Evolutionary conservation across 306 rosid genomes (phyloP), one percentile per base, ranked within the genome.

Genomic region (Fragaria vesca): DNA sequence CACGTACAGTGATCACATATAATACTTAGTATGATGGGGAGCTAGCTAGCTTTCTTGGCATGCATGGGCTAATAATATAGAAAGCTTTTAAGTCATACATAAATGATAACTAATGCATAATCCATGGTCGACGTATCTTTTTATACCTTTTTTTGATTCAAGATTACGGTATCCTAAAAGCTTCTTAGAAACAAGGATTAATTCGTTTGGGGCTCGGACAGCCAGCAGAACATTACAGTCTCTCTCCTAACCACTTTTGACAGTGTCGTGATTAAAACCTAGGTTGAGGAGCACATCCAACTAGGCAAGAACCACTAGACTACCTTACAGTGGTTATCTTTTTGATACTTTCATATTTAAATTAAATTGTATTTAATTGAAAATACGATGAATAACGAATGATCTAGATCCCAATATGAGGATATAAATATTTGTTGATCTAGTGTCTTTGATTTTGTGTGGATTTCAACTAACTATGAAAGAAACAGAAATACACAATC

Each of bases 121-220:
- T 54, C 26, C 12, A 54, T 54, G 61, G 26, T 38, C 7, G 42
- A 54, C 4, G 10, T 42, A n/a, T 17, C n/a, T 1, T 50, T 50
- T 15, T 17, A 50, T 54, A 7, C 9, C 2, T 54, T 2, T 32
- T 32, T 32, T 32, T 32, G 3, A 32, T 32, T 32, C 4, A 32
- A 32, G 4, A 32, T 32, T 0, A 32, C 4, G 3, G 34, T 32
- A 32, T 32, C 4, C 0, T 32, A 3, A 32, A 32, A 0, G 34
- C 4, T 32, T 32, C 2, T 4, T 32, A 32, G 34, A 24, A 24
- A 24, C 26, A 24, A 24, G 26, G 4, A 32, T 32, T 32, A 32
- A 32, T 32, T 0, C 0, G 34, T 0, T 2, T 0, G 4, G 34
- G 34, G 34, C 4, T 4, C 4, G 34, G 0, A 32, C 34, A 2